Percentiles rank a stretch among this genome's conserved stretches.
phyloP scores from a whole-genome alignment of 2,329 filamentous ascomycete genomes.

The Aspergillus spinulosporus region DNA sequence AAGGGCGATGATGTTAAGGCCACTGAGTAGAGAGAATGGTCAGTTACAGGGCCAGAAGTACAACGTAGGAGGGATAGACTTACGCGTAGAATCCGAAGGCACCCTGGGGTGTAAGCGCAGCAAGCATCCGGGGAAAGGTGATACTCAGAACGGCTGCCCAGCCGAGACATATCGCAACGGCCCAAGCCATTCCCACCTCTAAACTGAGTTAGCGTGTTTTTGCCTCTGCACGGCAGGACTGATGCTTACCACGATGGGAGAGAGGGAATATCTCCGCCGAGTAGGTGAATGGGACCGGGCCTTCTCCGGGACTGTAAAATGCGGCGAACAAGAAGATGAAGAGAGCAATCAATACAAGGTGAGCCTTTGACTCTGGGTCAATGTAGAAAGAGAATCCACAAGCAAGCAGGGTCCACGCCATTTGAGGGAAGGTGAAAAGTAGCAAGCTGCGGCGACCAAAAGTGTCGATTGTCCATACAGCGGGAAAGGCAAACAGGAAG shows the following conservation, averaged over 20 bases:
- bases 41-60: background rate
- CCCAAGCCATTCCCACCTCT: conserved; percentile 52
- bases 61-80: conserved; percentile 19
- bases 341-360: conserved; percentile 57
- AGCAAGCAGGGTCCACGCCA: conserved; percentile 66
- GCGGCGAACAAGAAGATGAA: conserved; percentile 67
- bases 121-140: conserved; percentile 51
- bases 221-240: background rate
- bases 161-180: conserved; percentile 48
- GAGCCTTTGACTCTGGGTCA: conserved; percentile 41
- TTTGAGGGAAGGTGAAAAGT: conserved; percentile 66
- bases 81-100: conserved; percentile 62
- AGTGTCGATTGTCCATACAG: conserved; percentile 67
- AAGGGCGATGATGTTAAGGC: conserved; percentile 61
- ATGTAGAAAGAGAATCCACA: conserved; percentile 63
- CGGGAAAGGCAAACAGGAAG: conserved; percentile 65
- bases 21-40: conserved; percentile 32
- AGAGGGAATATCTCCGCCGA: conserved; percentile 58
- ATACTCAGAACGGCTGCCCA: conserved; percentile 54
- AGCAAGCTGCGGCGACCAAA: conserved; percentile 64
- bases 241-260: conserved; percentile 50
- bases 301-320: conserved; percentile 66
- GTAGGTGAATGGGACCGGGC: conserved; percentile 55
- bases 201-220: conserved; percentile 14
- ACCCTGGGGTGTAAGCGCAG: conserved; percentile 51